These are phyloP conservation scores for Beverwykella pulmonaria DNA, from an alignment of 495 filamentous ascomycete species.

Conservation along the genomic window DNA sequence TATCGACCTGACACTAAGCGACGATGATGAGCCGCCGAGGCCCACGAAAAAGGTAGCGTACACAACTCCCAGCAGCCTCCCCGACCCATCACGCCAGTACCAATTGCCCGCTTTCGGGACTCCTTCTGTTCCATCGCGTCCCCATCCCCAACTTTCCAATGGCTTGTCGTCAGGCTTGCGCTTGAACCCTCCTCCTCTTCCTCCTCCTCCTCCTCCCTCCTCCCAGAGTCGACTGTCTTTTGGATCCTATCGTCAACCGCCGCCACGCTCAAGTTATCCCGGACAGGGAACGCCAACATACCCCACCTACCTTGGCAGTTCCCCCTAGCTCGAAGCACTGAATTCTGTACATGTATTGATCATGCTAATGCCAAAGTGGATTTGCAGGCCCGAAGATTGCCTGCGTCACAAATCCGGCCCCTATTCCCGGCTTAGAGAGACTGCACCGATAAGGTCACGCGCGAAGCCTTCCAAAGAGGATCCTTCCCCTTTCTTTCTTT, in stretches of 20 bases:
- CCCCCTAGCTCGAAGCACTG: slow-evolving; percentile 7
- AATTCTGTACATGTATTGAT: neutral
- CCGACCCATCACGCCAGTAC: slow-evolving; percentile 29
- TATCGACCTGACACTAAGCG: slow-evolving; percentile 39
- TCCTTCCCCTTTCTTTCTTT: slow-evolving; percentile 2
- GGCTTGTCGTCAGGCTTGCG: slow-evolving; percentile 10
- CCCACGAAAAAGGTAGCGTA: slow-evolving; percentile 41
- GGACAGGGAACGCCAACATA: slow-evolving; percentile 11
- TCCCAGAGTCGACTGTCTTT: neutral
- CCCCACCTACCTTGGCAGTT: slow-evolving; percentile 13
- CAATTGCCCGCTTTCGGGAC: slow-evolving; percentile 13
- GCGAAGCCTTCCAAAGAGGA: neutral
- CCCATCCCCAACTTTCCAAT: slow-evolving; percentile 13
- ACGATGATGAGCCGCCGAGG: slow-evolving; percentile 37
- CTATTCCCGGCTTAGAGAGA: neutral
- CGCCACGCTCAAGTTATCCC: slow-evolving; percentile 18
- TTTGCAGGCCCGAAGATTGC: neutral
- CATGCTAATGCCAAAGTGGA: slow-evolving; percentile 8
- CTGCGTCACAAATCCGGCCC: neutral
- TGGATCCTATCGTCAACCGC: slow-evolving; percentile 12
- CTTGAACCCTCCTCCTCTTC: neutral
- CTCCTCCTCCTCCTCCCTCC: neutral
- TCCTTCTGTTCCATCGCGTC: slow-evolving; percentile 14
- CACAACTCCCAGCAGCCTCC: slow-evolving; percentile 34
- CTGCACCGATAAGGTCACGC: neutral